Evolutionary conservation across 1,284 basidiomycete genomes (phyloP).

Genomic region (Ganoderma lucidum): DNA sequence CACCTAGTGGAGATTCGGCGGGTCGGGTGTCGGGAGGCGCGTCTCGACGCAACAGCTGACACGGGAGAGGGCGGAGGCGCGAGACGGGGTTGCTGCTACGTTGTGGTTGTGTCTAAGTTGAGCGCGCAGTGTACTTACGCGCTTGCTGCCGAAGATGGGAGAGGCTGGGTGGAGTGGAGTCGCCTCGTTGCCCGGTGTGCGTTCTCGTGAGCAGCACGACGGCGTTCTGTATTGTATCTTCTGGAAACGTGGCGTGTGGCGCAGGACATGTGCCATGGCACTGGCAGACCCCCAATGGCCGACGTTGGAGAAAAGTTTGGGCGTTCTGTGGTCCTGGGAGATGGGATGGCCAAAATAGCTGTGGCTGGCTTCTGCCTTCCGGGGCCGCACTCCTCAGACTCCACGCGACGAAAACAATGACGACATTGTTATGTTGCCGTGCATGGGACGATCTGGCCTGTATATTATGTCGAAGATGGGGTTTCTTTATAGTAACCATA

Average conservation of each 20-base stretch:
- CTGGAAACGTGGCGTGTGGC: conserved; percentile 29
- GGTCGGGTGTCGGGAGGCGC: conserved; percentile 12
- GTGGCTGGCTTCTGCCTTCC: background rate
- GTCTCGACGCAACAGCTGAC: conserved; percentile 21
- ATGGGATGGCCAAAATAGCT: background rate
- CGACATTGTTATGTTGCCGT: background rate
- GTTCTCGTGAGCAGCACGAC: conserved; percentile 29
- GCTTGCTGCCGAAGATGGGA: conserved; percentile 14
- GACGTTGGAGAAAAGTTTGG: conserved; percentile 1
- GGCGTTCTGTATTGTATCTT: conserved; percentile 17
- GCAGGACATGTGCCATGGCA: conserved; percentile 20
- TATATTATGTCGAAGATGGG: background rate
- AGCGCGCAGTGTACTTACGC: conserved; percentile 9
- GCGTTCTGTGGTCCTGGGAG: background rate
- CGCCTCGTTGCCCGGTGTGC: conserved; percentile 5
- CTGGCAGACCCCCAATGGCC: background rate
- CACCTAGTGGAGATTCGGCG: conserved; percentile 22
- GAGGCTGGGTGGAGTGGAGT: background rate
- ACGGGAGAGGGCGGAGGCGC: conserved; percentile 8
- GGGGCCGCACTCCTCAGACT: background rate
- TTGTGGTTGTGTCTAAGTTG: conserved; percentile 3
- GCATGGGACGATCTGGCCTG: background rate
- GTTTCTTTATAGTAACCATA: conserved; percentile 12
- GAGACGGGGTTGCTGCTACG: conserved; percentile 5
- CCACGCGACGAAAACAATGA: background rate